phyloP scores from a whole-genome alignment of 805 yeast genomes.

The Tetrapisispora taiwanensis region DNA sequence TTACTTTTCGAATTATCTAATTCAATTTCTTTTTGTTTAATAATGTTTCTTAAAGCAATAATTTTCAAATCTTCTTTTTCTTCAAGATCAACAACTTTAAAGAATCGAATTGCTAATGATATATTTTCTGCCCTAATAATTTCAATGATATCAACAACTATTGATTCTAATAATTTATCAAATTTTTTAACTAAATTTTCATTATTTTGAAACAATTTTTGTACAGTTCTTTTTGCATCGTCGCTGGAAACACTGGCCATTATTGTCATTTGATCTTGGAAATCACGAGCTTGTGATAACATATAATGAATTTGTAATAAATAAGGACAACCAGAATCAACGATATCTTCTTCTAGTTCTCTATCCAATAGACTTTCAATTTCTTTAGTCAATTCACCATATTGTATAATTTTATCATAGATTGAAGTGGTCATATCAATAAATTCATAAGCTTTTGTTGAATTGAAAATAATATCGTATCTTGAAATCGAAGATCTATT shows the following conservation, averaged over 20 bases:
- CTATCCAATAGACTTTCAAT: conserved; percentile 45
- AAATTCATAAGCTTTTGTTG: conserved; percentile 60
- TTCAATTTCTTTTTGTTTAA: conserved; percentile 25
- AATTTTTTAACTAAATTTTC: conserved; percentile 43
- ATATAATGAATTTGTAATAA: conserved; percentile 60
- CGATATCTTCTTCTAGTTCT: conserved; percentile 25
- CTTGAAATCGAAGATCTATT: conserved; percentile 50
- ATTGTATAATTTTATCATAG: conserved; percentile 49
- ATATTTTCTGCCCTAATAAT: conserved; percentile 58
- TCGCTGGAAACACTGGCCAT: conserved; percentile 44
- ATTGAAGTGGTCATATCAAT: conserved; percentile 60
- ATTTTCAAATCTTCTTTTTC: conserved; percentile 64
- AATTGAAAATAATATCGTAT: conserved; percentile 57
- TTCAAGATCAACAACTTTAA: conserved; percentile 73
- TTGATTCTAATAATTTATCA: conserved; percentile 50
- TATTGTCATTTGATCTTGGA: conserved; percentile 61
- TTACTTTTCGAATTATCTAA: conserved; percentile 20
- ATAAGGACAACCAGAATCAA: conserved; percentile 39
- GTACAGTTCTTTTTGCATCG: conserved; percentile 61
- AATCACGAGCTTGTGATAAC: conserved; percentile 62
- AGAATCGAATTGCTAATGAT: conserved; percentile 57
- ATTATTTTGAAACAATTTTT: conserved; percentile 29
- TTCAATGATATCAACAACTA: conserved; percentile 65
- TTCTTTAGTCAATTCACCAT: conserved; percentile 40
- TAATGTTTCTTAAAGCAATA: conserved; percentile 26